A percentile compares a stretch with the other conserved stretches of the same genome.
Conservation (phyloP, 768 basidiomycete genomes). For the Naganishia friedmannii region DNA sequence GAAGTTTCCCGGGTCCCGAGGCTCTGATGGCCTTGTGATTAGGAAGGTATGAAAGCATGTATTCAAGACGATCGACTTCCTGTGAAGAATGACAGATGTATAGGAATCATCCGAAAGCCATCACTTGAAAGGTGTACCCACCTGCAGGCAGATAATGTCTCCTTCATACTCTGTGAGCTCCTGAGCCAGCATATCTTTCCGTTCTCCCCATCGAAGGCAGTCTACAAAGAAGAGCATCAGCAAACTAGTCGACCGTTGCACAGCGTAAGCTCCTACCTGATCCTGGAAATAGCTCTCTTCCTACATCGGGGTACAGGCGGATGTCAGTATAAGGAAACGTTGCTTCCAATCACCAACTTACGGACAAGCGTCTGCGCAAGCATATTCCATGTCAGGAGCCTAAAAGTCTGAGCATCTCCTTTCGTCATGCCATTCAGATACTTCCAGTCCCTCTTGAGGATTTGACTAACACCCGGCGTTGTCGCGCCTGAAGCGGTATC, state of each 20-base stretch:
- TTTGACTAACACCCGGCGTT: slow-evolving; percentile 33
- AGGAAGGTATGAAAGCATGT: slow-evolving; percentile 66
- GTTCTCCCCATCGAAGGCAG: slow-evolving; percentile 70
- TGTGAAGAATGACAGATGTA: slow-evolving; percentile 47
- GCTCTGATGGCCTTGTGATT: slow-evolving; percentile 65
- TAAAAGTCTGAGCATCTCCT: slow-evolving; percentile 25
- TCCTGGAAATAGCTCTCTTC: slow-evolving; percentile 50
- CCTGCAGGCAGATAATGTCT: slow-evolving; percentile 85
- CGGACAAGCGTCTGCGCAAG: slow-evolving; percentile 50
- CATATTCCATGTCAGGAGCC: slow-evolving; percentile 49
- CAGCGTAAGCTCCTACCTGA: slow-evolving; percentile 16
- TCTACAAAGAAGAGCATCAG: slow-evolving; percentile 48
- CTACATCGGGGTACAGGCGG: slow-evolving; percentile 27
- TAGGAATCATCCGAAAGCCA: neutral
- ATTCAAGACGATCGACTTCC: slow-evolving; percentile 83
- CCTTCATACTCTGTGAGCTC: slow-evolving; percentile 68
- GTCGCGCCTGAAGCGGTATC: slow-evolving; percentile 23
- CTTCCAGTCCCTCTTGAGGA: slow-evolving; percentile 44
- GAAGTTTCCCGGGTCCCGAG: slow-evolving; percentile 70
- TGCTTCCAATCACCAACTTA: slow-evolving; percentile 29
- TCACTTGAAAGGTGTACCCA: slow-evolving; percentile 44
- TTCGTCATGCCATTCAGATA: slow-evolving; percentile 9
- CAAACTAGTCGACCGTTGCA: too few species aligned
- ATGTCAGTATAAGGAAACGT: neutral
- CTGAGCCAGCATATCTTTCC: slow-evolving; percentile 70